Percentiles rank a stretch among this genome's conserved stretches.
Evolutionary conservation across 176 grass and related monocot species (phyloP).

Genomic region (Carex myosuroides): DNA sequence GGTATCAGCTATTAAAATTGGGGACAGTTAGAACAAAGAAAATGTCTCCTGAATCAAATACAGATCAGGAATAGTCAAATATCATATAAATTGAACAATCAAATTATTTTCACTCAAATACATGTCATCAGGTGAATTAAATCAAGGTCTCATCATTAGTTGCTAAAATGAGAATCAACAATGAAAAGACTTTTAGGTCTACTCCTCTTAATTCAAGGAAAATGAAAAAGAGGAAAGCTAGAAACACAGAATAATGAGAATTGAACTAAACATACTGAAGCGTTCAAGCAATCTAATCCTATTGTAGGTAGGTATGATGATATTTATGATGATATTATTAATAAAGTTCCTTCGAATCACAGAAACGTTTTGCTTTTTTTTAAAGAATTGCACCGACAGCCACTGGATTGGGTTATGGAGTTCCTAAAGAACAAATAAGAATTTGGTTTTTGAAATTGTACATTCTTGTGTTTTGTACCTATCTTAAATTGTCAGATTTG

Average conservation of each 20-base stretch:
- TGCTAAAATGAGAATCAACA: background rate
- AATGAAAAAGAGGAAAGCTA: background rate
- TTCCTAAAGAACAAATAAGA: too few relatives aligned
- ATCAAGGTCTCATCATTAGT: background rate
- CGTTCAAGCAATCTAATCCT: background rate
- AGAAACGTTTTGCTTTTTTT: too few relatives aligned
- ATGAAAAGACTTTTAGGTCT: background rate
- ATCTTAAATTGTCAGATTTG: too few relatives aligned
- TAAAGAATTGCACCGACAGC: too few relatives aligned
- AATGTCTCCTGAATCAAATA: background rate
- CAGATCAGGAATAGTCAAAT: background rate
- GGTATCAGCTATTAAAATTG: background rate
- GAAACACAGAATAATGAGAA: too few relatives aligned
- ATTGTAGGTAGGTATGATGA: background rate
- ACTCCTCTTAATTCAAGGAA: background rate
- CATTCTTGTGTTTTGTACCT: too few relatives aligned
- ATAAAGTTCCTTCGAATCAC: too few relatives aligned
- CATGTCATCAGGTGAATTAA: background rate
- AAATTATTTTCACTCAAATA: background rate
- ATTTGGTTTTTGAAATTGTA: too few relatives aligned
- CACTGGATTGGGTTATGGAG: too few relatives aligned
- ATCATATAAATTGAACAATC: background rate
- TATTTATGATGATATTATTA: too few relatives aligned
- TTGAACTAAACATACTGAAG: too few relatives aligned
- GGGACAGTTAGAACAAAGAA: background rate